Conservation (phyloP, 176 grass and related monocot species). For the Hyparrhenia diplandra region DNA sequence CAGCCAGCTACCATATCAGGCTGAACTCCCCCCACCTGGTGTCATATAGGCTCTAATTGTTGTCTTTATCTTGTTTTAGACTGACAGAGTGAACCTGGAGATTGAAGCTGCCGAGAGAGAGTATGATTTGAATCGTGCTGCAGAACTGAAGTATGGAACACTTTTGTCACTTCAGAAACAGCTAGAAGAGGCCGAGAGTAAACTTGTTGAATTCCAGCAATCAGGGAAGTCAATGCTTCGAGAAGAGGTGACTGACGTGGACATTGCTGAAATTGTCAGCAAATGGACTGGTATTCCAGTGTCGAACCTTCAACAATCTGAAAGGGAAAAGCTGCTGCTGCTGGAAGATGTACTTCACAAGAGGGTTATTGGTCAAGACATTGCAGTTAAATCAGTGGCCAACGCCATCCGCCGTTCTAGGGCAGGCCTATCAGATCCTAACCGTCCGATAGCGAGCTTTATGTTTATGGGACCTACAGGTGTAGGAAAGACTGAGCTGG, state of each 20-base stretch:
- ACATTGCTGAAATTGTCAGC: constrained; percentile 92
- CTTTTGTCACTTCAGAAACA: constrained; percentile 75
- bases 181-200: constrained; percentile 79
- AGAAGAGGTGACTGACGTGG: constrained; percentile 83
- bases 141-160: constrained; percentile 92
- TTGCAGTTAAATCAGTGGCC: constrained; percentile 83
- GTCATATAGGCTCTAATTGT: constrained; percentile 10
- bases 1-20: too few species aligned
- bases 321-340: constrained; percentile 77
- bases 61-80: constrained; percentile 41
- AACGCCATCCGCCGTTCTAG: constrained; percentile 93
- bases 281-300: constrained; percentile 96
- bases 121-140: constrained; percentile 80
- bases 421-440: constrained; percentile 83
- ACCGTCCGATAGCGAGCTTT: constrained; percentile 95
- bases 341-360: constrained; percentile 93
- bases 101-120: constrained; percentile 93
- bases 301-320: constrained; percentile 93
- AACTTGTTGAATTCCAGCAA: constrained; percentile 78
- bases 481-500: constrained; percentile 94
- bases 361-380: constrained; percentile 88
- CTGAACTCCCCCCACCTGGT: background rate
- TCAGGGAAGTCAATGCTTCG: constrained; percentile 85
- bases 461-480: constrained; percentile 99
- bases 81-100: constrained; percentile 93